Evolutionary conservation across 257 asterid species (phyloP).

Genomic region (Ligustrum vulgare): DNA sequence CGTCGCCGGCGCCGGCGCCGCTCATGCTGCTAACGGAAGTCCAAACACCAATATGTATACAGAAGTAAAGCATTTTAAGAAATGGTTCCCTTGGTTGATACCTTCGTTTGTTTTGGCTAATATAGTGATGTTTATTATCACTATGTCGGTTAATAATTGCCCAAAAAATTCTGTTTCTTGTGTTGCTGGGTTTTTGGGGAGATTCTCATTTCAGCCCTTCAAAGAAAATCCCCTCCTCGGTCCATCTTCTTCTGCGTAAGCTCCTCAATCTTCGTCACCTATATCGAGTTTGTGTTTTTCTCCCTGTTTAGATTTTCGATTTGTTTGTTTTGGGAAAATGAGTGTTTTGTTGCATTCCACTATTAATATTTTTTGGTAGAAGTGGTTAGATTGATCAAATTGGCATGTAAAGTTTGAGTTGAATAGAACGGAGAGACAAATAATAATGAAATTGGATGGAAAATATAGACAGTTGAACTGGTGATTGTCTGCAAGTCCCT

Average conservation of each 20-base stretch:
- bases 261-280: constrained; percentile 2
- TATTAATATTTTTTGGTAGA: neutral
- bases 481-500: neutral
- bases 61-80: constrained; percentile 75
- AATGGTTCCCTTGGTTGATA: constrained; percentile 74
- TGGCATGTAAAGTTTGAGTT: neutral
- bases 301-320: neutral
- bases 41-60: constrained; percentile 35
- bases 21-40: constrained; percentile 13
- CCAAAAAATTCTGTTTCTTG: constrained; percentile 69
- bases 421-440: neutral
- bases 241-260: constrained; percentile 83
- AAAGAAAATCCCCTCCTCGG: constrained; percentile 90
- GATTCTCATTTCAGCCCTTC: constrained; percentile 88
- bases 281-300: neutral
- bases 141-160: constrained; percentile 77
- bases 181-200: constrained; percentile 58
- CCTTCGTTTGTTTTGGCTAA: constrained; percentile 68
- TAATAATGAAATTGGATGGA: neutral
- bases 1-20: constrained; percentile 10
- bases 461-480: neutral
- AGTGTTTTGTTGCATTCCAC: neutral
- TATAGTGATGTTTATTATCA: constrained; percentile 54
- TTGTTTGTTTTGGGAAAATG: neutral
- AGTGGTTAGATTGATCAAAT: neutral